Conservation (phyloP, 345 rosid genomes). For the Populus alba region DNA sequence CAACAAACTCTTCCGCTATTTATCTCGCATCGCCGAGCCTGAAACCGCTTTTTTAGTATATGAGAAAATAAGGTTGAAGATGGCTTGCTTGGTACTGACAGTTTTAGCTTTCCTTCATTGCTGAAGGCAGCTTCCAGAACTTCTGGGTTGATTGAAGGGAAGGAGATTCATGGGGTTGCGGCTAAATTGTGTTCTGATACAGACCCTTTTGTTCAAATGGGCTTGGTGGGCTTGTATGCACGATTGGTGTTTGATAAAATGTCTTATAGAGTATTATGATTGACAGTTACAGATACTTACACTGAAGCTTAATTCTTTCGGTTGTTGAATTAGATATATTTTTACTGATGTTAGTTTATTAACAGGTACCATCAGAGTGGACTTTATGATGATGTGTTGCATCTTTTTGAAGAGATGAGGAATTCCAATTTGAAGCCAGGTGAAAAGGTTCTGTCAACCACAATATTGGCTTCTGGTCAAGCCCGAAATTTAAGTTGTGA, state of each 20-base stretch:
- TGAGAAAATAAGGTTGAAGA: conserved; percentile 28
- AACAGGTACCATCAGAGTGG: conserved; percentile 48
- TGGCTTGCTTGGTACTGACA: conserved; percentile 33
- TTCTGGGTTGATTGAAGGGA: conserved; percentile 47
- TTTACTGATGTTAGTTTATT: conserved; percentile 6
- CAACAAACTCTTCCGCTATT: conserved; percentile 42
- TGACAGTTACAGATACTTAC: conserved; percentile 43
- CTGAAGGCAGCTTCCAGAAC: conserved; percentile 43
- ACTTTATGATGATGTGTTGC: conserved; percentile 44
- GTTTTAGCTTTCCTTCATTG: conserved; percentile 47
- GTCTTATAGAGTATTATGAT: conserved; percentile 52
- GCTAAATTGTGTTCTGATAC: conserved; percentile 42
- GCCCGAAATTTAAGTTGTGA: conserved; percentile 43
- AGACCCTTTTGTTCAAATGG: conserved; percentile 61
- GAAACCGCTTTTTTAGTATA: conserved; percentile 31
- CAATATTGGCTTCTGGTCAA: conserved; percentile 51
- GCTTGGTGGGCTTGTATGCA: conserved; percentile 47
- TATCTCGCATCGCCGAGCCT: conserved; percentile 34
- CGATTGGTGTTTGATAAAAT: conserved; percentile 56
- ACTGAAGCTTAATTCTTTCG: not conserved
- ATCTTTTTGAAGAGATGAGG: conserved; percentile 70
- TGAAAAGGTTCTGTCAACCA: conserved; percentile 48
- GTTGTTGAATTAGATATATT: not conserved
- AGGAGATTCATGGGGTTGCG: conserved; percentile 53
- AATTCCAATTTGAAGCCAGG: conserved; percentile 45